phyloP scores from a whole-genome alignment of 371 early-diverging fungal genomes.

The Mucor plumbeus region DNA sequence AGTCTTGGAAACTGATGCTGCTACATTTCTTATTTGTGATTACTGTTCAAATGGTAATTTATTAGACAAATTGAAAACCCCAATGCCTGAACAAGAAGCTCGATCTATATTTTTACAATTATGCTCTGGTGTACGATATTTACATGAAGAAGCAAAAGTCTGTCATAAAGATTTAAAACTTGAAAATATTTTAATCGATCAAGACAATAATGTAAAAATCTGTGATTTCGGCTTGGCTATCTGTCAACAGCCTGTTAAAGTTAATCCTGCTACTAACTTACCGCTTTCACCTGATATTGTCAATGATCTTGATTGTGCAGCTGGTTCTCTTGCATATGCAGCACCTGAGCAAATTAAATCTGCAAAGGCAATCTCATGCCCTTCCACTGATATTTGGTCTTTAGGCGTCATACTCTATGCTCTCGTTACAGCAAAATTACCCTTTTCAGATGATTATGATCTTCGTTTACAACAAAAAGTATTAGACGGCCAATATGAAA shows the following conservation, averaged over 20 bases:
- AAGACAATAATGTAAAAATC: constrained; percentile 63
- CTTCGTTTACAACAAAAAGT: constrained; percentile 75
- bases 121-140: constrained; percentile 70
- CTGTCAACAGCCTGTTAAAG: constrained; percentile 39
- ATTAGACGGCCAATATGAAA: constrained; percentile 48
- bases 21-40: constrained; percentile 71
- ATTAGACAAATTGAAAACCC: constrained; percentile 46
- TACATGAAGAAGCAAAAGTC: constrained; percentile 74
- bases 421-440: constrained; percentile 67
- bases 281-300: constrained; percentile 21
- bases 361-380: constrained; percentile 41
- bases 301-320: constrained; percentile 33
- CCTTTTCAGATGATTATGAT: constrained; percentile 75
- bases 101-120: constrained; percentile 70
- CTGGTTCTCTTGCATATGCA: constrained; percentile 77
- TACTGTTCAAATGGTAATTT: constrained; percentile 62
- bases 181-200: constrained; percentile 80
- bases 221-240: constrained; percentile 88
- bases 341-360: constrained; percentile 73
- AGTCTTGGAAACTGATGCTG: constrained; percentile 66
- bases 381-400: constrained; percentile 81
- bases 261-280: constrained; percentile 13
- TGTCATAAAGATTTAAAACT: constrained; percentile 91
- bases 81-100: constrained; percentile 53
- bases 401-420: constrained; percentile 79